A percentile compares a stretch with the other conserved stretches of the same genome.
Conservation (phyloP, 305 asterid species). For the Fraxinus xanthoxyloides region DNA sequence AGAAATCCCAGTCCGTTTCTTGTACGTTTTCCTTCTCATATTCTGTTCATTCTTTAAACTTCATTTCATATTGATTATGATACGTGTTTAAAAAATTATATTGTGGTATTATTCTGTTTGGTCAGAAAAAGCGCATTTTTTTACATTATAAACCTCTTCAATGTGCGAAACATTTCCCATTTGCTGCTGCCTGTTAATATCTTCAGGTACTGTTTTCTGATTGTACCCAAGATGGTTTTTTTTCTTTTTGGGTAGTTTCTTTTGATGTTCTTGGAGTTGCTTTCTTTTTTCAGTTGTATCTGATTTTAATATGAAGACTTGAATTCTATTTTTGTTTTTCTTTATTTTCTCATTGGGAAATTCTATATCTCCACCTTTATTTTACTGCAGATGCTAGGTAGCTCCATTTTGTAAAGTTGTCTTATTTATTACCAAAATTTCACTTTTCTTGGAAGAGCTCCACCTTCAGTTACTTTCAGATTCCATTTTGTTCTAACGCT, state of each 20-base stretch:
- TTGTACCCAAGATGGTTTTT: conserved; percentile 5
- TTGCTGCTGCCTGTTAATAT: conserved; percentile 14
- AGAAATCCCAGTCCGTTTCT: conserved; percentile 43
- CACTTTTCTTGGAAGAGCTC: background rate
- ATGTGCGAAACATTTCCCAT: conserved; percentile 14
- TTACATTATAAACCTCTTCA: conserved; percentile 9
- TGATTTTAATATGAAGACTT: background rate
- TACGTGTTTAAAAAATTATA: background rate
- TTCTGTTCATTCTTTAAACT: conserved; percentile 13
- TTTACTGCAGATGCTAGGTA: conserved; percentile 18
- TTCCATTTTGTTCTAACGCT: background rate
- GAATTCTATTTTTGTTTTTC: background rate
- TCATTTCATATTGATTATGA: background rate
- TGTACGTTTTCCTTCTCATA: conserved; percentile 46
- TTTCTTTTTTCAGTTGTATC: background rate
- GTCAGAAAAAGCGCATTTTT: conserved; percentile 6
- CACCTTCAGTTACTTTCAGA: background rate
- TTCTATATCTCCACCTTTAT: background rate
- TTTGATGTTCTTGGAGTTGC: conserved; percentile 18
- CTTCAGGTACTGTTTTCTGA: conserved; percentile 21
- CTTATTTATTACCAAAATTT: background rate
- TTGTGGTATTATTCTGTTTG: conserved; percentile 16
- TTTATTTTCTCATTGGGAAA: background rate
- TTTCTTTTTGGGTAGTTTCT: conserved; percentile 3
- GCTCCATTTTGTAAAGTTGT: background rate